Evolutionary conservation across 345 rosid species (phyloP).

Genomic region (Boechera retrofracta): DNA sequence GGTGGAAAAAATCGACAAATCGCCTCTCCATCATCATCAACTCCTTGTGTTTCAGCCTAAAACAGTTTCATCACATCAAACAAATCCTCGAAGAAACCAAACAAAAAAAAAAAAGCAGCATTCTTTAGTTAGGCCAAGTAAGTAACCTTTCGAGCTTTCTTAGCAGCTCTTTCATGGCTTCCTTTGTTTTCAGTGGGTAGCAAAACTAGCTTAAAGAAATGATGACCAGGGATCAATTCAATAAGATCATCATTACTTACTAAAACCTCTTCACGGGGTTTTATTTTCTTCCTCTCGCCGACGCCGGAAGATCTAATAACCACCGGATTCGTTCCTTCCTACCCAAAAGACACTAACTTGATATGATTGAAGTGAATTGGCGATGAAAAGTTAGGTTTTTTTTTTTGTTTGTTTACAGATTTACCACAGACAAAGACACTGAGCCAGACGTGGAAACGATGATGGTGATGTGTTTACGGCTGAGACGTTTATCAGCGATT

Average conservation of each 20-base stretch:
- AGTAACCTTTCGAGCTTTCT: slow-evolving; percentile 56
- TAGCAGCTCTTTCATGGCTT: slow-evolving; percentile 42
- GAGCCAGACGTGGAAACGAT: slow-evolving; percentile 56
- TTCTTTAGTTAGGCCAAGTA: slow-evolving; percentile 8
- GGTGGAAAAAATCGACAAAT: slow-evolving; percentile 58
- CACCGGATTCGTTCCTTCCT: slow-evolving; percentile 91
- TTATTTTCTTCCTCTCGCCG: slow-evolving; percentile 61
- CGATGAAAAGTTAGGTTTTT: neutral
- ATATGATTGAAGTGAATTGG: neutral
- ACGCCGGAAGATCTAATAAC: slow-evolving; percentile 65
- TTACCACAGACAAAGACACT: slow-evolving; percentile 63
- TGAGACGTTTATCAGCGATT: slow-evolving; percentile 73
- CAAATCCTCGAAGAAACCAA: neutral
- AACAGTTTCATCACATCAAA: slow-evolving; percentile 15
- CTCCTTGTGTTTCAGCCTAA: slow-evolving; percentile 46
- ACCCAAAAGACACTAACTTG: slow-evolving; percentile 23
- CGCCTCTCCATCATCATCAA: slow-evolving; percentile 50
- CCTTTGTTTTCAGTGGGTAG: slow-evolving; percentile 42
- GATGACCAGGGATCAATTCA: slow-evolving; percentile 87
- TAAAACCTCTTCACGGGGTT: slow-evolving; percentile 50
- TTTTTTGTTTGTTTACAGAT: neutral
- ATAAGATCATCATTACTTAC: slow-evolving; percentile 62
- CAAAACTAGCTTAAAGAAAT: slow-evolving; percentile 61
- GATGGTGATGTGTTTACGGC: slow-evolving; percentile 82
- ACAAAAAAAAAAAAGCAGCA: neutral